Evolutionary conservation across 352 stramenopile species (phyloP), one percentile per base, ranked within the genome.

Genomic region (Globisporangium perplexum): DNA sequence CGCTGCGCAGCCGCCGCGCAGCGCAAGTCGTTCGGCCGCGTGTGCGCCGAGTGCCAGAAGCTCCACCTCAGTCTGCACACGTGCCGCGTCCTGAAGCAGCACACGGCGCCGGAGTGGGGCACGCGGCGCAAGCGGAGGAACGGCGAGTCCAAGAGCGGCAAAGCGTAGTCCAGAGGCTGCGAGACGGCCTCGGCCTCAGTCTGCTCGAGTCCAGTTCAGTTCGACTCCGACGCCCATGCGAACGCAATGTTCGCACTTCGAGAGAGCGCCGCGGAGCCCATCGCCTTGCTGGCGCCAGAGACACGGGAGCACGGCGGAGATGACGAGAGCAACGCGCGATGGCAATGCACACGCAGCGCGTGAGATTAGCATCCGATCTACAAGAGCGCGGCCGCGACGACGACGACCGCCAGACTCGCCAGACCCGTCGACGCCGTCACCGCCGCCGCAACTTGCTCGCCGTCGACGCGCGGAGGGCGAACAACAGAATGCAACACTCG

Each of bases 11-110:
- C 31, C 31, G 11, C 31, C 15, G 31, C 31, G 15, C 14, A 11
- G 31, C 14, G 15, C 10, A 11, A 53, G 10, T 17, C 55, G 26
- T 82, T 86, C 50, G 83, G 83, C 54, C 68, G 74, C 43, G 80
- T 88, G 65, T 92, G 81, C 30, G 74, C 82, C 52, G 70, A 81
- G 6, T 92, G 81, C 52, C 72, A 75, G 12, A 83, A 86, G 33
- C 59, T 74, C 36, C 81, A 92, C 47, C 72, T 77, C 17, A 88
- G 81, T 47, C 54, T 88, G 31, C 71, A 83, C 22, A 64, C 76
- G 41, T 92, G 81, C 53, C 81, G 81, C 20, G 71, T 83, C n/a
- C 71, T 73, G 18, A 67, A 86, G 10, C 69, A 76, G 23, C 81
- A 92, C 59, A 88, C 69, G 39, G 69, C 71, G 20, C 76, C 81